Conservation (phyloP, 2,329 filamentous ascomycete species). For the Phyllosticta citribraziliensis region DNA sequence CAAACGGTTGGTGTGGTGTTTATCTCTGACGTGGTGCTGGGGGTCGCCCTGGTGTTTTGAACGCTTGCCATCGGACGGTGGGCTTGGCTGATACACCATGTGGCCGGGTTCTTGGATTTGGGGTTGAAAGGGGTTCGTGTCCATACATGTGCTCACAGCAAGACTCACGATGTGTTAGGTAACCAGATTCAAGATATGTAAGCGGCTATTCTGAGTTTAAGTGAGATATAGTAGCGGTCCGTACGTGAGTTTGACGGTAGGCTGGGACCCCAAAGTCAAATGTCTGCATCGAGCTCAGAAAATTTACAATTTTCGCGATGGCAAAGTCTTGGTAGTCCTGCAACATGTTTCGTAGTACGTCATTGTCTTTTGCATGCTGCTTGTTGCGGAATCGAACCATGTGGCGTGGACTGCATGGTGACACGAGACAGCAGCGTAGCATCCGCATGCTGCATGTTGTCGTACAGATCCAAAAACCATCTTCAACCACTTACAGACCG, state of each 20-base stretch:
- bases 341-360: background rate
- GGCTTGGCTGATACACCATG: background rate
- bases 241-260: background rate
- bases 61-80: background rate
- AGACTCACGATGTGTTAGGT: background rate
- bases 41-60: background rate
- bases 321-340: background rate
- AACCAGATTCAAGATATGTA: background rate
- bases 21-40: background rate
- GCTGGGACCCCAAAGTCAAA: background rate
- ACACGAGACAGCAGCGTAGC: background rate
- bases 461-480: background rate
- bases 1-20: background rate
- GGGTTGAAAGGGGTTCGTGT: background rate
- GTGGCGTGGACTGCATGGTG: background rate
- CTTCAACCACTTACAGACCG: background rate
- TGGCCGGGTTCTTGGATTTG: background rate
- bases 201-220: background rate
- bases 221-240: background rate
- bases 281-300: no score
- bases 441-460: background rate
- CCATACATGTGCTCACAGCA: background rate
- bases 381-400: background rate
- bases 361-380: background rate
- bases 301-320: no score